A percentile compares a stretch with the other conserved stretches of the same genome.
Evolutionary conservation across 805 yeast genomes (phyloP).

Genomic region (Saturnispora saitoi): DNA sequence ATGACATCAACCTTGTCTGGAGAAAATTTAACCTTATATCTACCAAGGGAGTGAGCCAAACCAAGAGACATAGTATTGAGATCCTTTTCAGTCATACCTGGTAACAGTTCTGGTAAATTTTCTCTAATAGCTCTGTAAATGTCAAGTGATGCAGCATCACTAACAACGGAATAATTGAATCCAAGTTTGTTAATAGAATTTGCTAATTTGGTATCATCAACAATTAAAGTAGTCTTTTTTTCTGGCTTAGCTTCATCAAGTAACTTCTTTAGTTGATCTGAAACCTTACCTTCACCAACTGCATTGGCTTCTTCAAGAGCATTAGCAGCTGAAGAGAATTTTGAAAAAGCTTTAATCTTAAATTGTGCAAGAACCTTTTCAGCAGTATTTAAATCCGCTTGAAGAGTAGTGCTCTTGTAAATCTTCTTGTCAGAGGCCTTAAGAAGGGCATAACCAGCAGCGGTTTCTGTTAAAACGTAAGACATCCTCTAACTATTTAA

Average conservation of each 20-base stretch:
- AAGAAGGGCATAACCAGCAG: conserved; percentile 97
- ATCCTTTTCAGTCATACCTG: conserved; percentile 82
- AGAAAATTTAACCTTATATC: conserved; percentile 94
- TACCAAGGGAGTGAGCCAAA: conserved; percentile 96
- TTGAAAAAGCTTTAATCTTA: conserved; percentile 92
- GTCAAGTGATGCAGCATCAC: conserved; percentile 93
- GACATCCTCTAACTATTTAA: conserved; percentile 42
- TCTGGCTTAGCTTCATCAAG: conserved; percentile 69
- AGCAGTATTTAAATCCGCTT: conserved; percentile 70
- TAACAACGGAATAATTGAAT: conserved; percentile 75
- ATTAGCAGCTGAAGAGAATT: conserved; percentile 87
- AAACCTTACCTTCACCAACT: conserved; percentile 87
- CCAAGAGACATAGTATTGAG: conserved; percentile 94
- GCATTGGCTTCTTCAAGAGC: conserved; percentile 94
- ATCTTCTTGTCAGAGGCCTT: conserved; percentile 97
- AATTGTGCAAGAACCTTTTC: conserved; percentile 84
- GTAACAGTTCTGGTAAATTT: conserved; percentile 85
- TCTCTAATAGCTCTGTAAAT: conserved; percentile 93
- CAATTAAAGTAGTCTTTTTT: conserved; percentile 81
- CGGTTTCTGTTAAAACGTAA: conserved; percentile 90
- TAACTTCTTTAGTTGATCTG: conserved; percentile 69
- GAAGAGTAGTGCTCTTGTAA: conserved; percentile 68
- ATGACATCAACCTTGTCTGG: conserved; percentile 98
- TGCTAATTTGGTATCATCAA: conserved; percentile 92
- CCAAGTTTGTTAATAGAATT: conserved; percentile 94